phyloP scores from a whole-genome alignment of 1,284 basidiomycete genomes.

The Moesziomyces aphidis region DNA sequence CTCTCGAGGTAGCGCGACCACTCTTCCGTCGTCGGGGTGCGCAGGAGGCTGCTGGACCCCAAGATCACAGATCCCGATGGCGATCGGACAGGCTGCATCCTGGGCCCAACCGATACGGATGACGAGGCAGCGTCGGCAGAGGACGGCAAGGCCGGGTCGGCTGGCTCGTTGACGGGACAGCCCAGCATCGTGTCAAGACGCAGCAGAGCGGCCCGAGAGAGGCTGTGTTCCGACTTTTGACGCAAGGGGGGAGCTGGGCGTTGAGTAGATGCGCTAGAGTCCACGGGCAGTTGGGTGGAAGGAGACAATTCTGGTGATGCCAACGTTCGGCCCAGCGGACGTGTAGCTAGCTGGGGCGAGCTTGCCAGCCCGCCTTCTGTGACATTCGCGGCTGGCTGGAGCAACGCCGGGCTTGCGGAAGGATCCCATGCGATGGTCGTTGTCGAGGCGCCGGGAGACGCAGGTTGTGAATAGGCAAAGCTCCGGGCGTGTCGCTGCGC shows the following conservation, averaged over 20 bases:
- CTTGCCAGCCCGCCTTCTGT: conserved; percentile 5
- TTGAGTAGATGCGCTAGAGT: neutral
- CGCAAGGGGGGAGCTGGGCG: conserved; percentile 9
- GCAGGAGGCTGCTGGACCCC: conserved; percentile 34
- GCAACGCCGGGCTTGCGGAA: conserved; percentile 7
- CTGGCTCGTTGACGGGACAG: conserved; percentile 6
- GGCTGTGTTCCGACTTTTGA: conserved; percentile 31
- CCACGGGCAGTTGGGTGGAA: conserved; percentile 7
- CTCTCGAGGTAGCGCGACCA: conserved; percentile 61
- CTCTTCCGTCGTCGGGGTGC: conserved; percentile 63
- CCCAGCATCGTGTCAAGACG: conserved; percentile 31
- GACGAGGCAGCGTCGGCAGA: conserved; percentile 15
- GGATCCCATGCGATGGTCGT: conserved; percentile 28
- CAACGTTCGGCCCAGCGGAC: conserved; percentile 4
- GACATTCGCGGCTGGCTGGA: conserved; percentile 25
- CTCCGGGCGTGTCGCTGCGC: conserved; percentile 33
- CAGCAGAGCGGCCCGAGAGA: conserved; percentile 26
- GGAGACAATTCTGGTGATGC: conserved; percentile 21
- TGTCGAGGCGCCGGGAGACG: conserved; percentile 32
- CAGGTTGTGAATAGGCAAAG: conserved; percentile 37
- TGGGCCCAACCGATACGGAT: conserved; percentile 4
- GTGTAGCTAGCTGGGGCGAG: conserved; percentile 20
- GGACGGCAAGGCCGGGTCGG: conserved; percentile 5
- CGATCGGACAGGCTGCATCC: conserved; percentile 17
- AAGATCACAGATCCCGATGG: conserved; percentile 30